phyloP scores from a whole-genome alignment of 441 rosid genomes.

The Capsella rubella region DNA sequence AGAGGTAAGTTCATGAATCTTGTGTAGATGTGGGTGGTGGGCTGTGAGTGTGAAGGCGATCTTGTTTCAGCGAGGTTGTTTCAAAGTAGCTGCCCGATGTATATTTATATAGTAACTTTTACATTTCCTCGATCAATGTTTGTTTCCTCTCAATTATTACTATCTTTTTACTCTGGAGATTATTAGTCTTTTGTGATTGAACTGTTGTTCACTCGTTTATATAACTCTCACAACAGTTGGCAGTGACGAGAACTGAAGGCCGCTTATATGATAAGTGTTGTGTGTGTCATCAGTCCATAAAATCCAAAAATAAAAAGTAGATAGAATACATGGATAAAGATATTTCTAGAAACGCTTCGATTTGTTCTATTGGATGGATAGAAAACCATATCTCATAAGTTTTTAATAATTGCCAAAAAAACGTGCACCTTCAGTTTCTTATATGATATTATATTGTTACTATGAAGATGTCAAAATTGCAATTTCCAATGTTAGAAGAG shows the following conservation, averaged over 20 bases:
- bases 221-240: conserved; percentile 20
- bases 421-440: conserved; percentile 13
- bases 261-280: conserved; percentile 27
- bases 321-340: conserved; percentile 2
- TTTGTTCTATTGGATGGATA: conserved; percentile 19
- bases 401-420: conserved; percentile 14
- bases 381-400: not conserved
- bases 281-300: conserved; percentile 41
- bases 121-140: no score
- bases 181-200: not conserved
- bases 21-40: not conserved
- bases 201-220: conserved; percentile 7
- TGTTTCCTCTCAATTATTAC: not conserved
- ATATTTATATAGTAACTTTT: no score
- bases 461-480: conserved; percentile 39
- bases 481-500: conserved; percentile 40
- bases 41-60: not conserved
- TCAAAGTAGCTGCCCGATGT: not conserved
- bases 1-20: not conserved
- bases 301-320: conserved; percentile 10
- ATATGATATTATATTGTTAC: conserved; percentile 10
- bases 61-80: not conserved
- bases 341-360: conserved; percentile 31
- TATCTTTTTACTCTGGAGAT: not conserved
- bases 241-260: conserved; percentile 38